Conservation (phyloP, 2,329 filamentous ascomycete genomes). For the Zymoseptoria ardabiliae region DNA sequence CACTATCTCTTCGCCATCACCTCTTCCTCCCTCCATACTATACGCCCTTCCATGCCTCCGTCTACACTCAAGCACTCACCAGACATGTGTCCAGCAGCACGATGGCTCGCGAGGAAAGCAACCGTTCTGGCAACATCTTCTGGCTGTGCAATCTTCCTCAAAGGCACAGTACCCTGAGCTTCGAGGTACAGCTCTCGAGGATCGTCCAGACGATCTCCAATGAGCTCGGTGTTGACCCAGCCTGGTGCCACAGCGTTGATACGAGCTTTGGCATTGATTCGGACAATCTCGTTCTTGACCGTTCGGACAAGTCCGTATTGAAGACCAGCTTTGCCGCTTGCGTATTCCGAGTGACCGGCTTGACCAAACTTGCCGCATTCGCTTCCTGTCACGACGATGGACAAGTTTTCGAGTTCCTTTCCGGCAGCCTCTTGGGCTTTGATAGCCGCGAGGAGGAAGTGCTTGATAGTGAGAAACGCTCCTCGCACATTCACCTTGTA, state of each 20-base stretch:
- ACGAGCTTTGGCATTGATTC: conserved; percentile 43
- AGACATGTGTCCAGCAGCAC: conserved; percentile 48
- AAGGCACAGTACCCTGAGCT: conserved; percentile 43
- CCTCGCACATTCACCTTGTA: conserved; percentile 46
- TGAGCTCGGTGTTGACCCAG: conserved; percentile 42
- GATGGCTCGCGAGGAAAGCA: conserved; percentile 44
- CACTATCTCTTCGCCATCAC: conserved; percentile 13
- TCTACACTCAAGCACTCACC: conserved; percentile 47
- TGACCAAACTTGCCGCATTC: conserved; percentile 47
- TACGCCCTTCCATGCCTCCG: conserved; percentile 45
- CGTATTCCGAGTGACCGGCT: conserved; percentile 45
- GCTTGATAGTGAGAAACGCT: conserved; percentile 50
- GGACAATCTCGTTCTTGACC: conserved; percentile 50
- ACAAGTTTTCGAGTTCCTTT: conserved; percentile 42
- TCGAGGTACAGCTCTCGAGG: conserved; percentile 44
- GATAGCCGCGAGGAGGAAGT: conserved; percentile 43
- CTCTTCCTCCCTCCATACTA: conserved; percentile 44
- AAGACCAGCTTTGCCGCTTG: conserved; percentile 44
- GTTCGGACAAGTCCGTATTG: conserved; percentile 47
- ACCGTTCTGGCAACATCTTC: conserved; percentile 44
- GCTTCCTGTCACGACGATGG: conserved; percentile 48
- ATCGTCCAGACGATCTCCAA: conserved; percentile 45
- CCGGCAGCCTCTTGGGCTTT: conserved; percentile 30
- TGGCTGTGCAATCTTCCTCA: conserved; percentile 43
- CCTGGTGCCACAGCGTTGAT: conserved; percentile 48